Evolutionary conservation across 305 asterid genomes (phyloP), one percentile per base, ranked within the genome.

Genomic region (Stenogyne calaminthoides): DNA sequence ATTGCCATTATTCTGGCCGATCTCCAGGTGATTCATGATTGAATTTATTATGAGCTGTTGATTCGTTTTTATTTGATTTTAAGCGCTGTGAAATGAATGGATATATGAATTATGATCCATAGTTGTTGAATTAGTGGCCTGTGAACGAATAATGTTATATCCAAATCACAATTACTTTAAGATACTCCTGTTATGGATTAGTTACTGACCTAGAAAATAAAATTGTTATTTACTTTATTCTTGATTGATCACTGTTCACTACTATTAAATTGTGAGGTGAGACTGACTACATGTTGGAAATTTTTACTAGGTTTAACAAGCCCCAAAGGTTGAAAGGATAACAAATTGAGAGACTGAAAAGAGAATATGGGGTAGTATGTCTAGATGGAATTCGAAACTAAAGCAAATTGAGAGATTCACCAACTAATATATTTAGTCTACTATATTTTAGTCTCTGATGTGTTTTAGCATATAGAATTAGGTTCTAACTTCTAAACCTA

Each of bases 21-120:
- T 79, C 96, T 93, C 71, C 97, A 91, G 95, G 98, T 91, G 32
- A 7, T 19, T n/a, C n/a, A n/a, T n/a, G n/a, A n/a, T n/a, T 15
- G 9, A 10, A 18, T 40, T 6, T 19, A 7, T 5, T 34, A 0
- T 34, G 1, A 34, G 39, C 39, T 34, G 10, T 36, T 36, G 1
- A 36, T 36, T 36, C 9, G 3, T 34, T 36, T 36, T 36, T 36
- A 36, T 36, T 36, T 36, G 42, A 9, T 66, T 9, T n/a, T 9
- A 9, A 40, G 14, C 47, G 10, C 47, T 9, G n/a, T n/a, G 4
- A 39, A 39, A 8, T 40, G 47, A 2, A 9, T 3, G 12, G 12
- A 8, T 39, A 39, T 3, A 44, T 12, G 51, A 9, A 44, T 44
- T 16, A 10, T 62, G 46, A 8, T 32, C 22, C 19, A 6, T 32